phyloP scores from a whole-genome alignment of 108 stramenopile genomes.

The Pseudonitzschia multiseries region DNA sequence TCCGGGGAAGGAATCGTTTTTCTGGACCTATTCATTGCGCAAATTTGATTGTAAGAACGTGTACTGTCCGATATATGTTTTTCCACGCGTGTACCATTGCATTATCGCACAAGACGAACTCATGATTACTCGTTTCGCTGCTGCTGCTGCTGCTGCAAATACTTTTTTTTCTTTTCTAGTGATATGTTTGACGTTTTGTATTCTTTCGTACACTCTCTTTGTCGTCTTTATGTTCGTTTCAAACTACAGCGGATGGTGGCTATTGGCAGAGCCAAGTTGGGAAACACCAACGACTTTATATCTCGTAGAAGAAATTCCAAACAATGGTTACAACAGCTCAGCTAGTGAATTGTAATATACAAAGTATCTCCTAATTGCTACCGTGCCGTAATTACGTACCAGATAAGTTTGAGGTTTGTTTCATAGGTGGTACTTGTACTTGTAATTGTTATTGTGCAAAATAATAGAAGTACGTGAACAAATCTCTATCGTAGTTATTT shows the following conservation, averaged over 20 bases:
- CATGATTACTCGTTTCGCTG: too few relatives aligned
- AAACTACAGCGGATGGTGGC: not conserved
- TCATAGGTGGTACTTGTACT: too few relatives aligned
- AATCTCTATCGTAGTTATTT: too few relatives aligned
- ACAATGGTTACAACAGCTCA: not conserved
- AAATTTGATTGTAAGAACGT: conserved; percentile 13
- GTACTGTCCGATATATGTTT: too few relatives aligned
- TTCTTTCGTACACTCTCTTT: not conserved
- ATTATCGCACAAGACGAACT: not conserved
- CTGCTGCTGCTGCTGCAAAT: not conserved
- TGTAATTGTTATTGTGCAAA: too few relatives aligned
- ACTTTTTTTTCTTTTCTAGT: not conserved
- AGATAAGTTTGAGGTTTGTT: too few relatives aligned
- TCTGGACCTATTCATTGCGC: not conserved
- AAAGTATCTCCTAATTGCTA: too few relatives aligned
- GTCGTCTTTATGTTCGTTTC: not conserved
- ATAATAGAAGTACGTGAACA: too few relatives aligned
- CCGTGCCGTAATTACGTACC: too few relatives aligned
- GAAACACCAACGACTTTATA: not conserved
- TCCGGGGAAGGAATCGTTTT: not conserved
- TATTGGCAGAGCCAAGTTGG: not conserved
- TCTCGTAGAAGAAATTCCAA: not conserved
- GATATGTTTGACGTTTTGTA: not conserved
- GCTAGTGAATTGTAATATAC: too few relatives aligned
- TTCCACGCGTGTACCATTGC: not conserved